Percentiles rank a stretch among this genome's conserved stretches.
phyloP scores from a whole-genome alignment of 306 rosid species.

The Quercus agrifolia region DNA sequence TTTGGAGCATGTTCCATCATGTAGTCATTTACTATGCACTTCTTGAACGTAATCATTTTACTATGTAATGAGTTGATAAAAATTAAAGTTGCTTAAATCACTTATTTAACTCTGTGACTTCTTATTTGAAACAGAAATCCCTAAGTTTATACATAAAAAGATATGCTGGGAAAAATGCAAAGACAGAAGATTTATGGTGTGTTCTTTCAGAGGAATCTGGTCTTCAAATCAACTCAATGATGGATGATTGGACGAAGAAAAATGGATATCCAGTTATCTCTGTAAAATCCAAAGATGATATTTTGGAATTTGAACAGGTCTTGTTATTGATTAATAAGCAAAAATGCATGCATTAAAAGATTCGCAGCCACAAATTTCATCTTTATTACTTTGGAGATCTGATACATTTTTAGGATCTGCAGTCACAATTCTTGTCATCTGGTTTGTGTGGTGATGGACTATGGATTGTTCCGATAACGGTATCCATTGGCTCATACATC shows the following conservation, averaged over 20 bases:
- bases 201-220: slow-evolving; percentile 58
- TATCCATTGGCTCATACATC: slow-evolving; percentile 47
- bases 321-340: slow-evolving; percentile 3
- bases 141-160: slow-evolving; percentile 44
- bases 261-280: slow-evolving; percentile 62
- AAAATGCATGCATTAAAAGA: neutral
- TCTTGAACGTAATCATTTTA: neutral
- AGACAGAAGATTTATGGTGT: slow-evolving; percentile 60
- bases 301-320: slow-evolving; percentile 60
- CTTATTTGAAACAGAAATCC: slow-evolving; percentile 45
- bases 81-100: neutral
- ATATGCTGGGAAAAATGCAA: slow-evolving; percentile 54
- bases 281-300: slow-evolving; percentile 34
- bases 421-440: slow-evolving; percentile 52
- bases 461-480: slow-evolving; percentile 60
- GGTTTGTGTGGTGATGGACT: slow-evolving; percentile 38
- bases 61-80: neutral
- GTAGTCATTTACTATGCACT: neutral
- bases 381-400: slow-evolving; percentile 5
- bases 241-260: slow-evolving; percentile 61
- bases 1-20: neutral
- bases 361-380: neutral
- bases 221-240: slow-evolving; percentile 40
- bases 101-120: slow-evolving; percentile 1
- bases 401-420: slow-evolving; percentile 25